Conservation (phyloP, 495 filamentous ascomycete genomes). For the Penicillium taxi region DNA sequence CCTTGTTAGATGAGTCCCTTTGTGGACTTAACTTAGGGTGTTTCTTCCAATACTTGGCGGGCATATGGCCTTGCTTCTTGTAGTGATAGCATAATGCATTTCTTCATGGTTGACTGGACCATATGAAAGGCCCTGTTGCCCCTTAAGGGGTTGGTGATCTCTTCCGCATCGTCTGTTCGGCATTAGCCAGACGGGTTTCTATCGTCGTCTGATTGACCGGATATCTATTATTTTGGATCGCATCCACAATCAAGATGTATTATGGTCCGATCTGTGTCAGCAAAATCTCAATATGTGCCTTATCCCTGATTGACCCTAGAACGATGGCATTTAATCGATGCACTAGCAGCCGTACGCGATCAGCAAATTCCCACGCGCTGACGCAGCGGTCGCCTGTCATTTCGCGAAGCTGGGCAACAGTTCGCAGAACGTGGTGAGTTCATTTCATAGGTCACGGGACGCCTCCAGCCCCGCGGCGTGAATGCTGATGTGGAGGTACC, state of each 20-base stretch:
- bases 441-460: constrained; percentile 5
- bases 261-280: constrained; percentile 9
- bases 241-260: constrained; percentile 7
- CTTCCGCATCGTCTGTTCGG: constrained; percentile 1
- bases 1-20: constrained; percentile 3
- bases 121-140: constrained; percentile 3
- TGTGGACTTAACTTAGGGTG: neutral
- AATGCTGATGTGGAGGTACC: constrained; percentile 6
- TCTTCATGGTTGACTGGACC: constrained; percentile 2
- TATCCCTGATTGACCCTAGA: constrained; percentile 2
- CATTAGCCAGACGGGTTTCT: constrained; percentile 3
- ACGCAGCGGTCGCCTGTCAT: constrained; percentile 6
- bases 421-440: constrained; percentile 6
- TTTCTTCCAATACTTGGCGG: constrained; percentile 9
- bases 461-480: constrained; percentile 7
- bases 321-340: constrained; percentile 10
- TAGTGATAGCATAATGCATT: constrained; percentile 8
- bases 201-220: constrained; percentile 1
- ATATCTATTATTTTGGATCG: constrained; percentile 7
- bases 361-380: constrained; percentile 8
- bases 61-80: constrained; percentile 8
- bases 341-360: constrained; percentile 8
- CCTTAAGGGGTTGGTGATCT: constrained; percentile 1
- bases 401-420: constrained; percentile 9
- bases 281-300: constrained; percentile 4